Evolutionary conservation across 345 rosid genomes (phyloP), one percentile per base, ranked within the genome.

Genomic region (Lenwebbia sp.): DNA sequence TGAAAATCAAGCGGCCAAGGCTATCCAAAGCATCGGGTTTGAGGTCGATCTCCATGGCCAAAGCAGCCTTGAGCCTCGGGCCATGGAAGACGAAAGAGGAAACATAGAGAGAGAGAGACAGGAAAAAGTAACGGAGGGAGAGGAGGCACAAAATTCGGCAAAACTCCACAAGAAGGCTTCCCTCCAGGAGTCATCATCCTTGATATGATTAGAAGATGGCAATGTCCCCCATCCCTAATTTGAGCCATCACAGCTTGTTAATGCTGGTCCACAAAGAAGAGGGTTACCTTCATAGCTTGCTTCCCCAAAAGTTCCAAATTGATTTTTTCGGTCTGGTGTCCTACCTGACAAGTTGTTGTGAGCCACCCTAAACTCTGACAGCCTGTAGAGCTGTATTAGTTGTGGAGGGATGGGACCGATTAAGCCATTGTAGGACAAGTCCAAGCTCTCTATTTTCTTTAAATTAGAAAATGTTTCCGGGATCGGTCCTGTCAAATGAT

Each of bases 341-440:
- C 11, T 30, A 2, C 91, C 91, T 6, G 55, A 83, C 47, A 90
- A 85, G 51, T 75, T 86, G 51, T 90, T 90, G 21, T 88, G 62
- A 25, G 91, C 86, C 44, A 85, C 1, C 26, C 17, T 52, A 76
- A 85, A 78, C 5, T 4, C 4, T 1, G 85, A 13, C 5, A 84
- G 0, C 8, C 6, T 0, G 5, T 6, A 57, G 21, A 84, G 41
- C 41, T 84, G 53, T 7, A 2, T 41, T 51, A 84, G 30, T 30
- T 55, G 85, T 4, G 75, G 15, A 26, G 85, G 75, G 17, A 83
- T 84, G 53, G 8, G 14, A 25, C 85, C 85, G 0, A 0, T 84
- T 50, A 84, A 56, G n/a, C 21, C 41, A 33, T 84, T 84, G 51
- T 55, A 57, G 11, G 85, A 84, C 0, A 84, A 6, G 49, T 83